Percentiles rank a stretch among this genome's conserved stretches.
phyloP scores from a whole-genome alignment of 2,329 filamentous ascomycete species.

The Pestalotiopsis sp. region DNA sequence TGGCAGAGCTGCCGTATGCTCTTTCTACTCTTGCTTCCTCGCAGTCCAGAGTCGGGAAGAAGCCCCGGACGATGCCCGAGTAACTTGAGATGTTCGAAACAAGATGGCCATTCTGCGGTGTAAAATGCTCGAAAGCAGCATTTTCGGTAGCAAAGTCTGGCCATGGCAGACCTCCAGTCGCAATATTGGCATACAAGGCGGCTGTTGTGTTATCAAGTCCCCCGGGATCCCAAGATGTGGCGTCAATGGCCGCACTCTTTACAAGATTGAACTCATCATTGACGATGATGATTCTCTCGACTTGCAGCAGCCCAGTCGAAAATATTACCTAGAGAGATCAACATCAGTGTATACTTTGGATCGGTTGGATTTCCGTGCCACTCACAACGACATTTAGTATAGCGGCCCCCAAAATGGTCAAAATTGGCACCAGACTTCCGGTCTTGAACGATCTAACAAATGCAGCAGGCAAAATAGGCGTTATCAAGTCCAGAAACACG shows the following conservation, averaged over 20 bases:
- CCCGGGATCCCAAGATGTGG: conserved; percentile 2
- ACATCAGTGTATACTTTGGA: neutral
- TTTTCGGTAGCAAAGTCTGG: neutral
- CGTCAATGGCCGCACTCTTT: neutral
- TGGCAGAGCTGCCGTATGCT: neutral
- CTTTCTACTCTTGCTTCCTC: neutral
- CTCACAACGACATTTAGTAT: conserved; percentile 6
- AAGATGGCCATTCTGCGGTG: neutral
- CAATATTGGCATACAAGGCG: neutral
- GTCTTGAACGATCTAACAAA: neutral
- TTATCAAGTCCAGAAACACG: conserved; percentile 6
- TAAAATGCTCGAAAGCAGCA: neutral
- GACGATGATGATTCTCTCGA: neutral
- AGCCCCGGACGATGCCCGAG: neutral
- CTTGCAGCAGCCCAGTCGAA: conserved; percentile 1
- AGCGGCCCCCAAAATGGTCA: neutral
- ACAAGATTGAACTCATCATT: neutral
- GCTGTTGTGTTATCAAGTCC: neutral
- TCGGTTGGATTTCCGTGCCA: neutral
- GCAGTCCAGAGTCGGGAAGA: neutral
- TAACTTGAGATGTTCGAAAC: neutral
- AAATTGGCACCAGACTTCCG: neutral
- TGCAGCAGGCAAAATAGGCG: neutral
- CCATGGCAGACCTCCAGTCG: neutral
- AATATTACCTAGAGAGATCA: neutral